Evolutionary conservation across 139 green algal genomes (phyloP).

Genomic region (Picocystis salinarum): DNA sequence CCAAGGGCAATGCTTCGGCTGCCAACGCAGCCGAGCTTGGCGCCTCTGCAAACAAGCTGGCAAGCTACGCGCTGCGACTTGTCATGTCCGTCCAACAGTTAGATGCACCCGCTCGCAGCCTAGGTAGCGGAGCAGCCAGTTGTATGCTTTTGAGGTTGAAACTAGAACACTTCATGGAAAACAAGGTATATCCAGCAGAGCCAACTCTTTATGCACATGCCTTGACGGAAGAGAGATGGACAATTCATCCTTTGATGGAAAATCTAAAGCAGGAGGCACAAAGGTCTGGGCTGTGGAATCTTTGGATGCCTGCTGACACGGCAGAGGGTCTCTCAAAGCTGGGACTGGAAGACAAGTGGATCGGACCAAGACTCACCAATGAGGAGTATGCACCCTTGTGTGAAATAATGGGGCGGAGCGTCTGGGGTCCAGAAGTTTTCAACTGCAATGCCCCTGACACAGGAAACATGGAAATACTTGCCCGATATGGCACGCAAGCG

Average conservation of each 20-base stretch:
- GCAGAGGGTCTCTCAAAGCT: constrained; percentile 1
- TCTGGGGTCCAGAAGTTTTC: constrained; percentile 83
- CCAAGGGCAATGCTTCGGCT: constrained; percentile 68
- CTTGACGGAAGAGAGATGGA: constrained; percentile 33
- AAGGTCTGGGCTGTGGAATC: constrained; percentile 78
- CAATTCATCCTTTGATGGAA: constrained; percentile 36
- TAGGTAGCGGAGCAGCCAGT: too few relatives aligned
- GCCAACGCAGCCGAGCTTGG: constrained; percentile 33
- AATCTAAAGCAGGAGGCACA: constrained; percentile 15
- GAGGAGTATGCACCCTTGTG: constrained; percentile 62
- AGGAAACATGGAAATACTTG: constrained; percentile 94
- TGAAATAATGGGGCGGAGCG: constrained; percentile 46
- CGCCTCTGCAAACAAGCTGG: constrained; percentile 33
- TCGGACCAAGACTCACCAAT: constrained; percentile 60
- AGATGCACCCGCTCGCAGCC: too few relatives aligned
- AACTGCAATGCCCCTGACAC: constrained; percentile 97
- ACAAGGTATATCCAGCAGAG: constrained; percentile 55
- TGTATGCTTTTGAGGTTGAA: too few relatives aligned
- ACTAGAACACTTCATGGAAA: constrained; percentile 53
- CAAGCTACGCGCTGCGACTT: constrained; percentile 30
- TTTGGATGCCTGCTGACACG: constrained; percentile 70
- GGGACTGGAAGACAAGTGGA: constrained; percentile 10
- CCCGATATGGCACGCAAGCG: constrained; percentile 50
- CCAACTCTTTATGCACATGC: constrained; percentile 23
- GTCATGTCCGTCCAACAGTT: constrained; percentile 15